Evolutionary conservation across 2,329 filamentous ascomycete genomes (phyloP).

Genomic region (Trichoderma afroharzianum): DNA sequence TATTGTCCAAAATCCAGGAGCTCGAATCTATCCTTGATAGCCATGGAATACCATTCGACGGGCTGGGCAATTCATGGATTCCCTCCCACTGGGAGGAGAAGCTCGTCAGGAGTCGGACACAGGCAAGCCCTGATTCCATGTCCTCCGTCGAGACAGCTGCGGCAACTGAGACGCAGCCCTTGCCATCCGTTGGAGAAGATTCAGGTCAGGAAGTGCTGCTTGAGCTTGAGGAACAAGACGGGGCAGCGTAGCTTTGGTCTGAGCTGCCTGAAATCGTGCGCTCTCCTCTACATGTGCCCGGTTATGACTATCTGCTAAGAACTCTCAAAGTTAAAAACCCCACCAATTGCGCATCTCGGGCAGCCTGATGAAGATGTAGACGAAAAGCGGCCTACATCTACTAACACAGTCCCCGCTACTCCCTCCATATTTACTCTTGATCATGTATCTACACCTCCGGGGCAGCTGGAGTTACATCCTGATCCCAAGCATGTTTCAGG

Average conservation of each 20-base stretch:
- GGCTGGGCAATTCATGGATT: not conserved
- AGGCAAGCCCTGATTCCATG: not conserved
- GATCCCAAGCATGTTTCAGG: constrained; percentile 60
- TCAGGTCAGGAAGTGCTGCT: too few species aligned
- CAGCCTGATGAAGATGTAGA: not conserved
- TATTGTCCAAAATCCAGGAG: not conserved
- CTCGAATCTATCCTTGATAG: not conserved
- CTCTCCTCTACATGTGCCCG: not conserved
- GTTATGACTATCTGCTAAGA: not conserved
- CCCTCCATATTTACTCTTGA: not conserved
- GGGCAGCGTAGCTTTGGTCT: not conserved
- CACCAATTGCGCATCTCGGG: not conserved
- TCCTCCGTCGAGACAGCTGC: not conserved
- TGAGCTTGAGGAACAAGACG: not conserved
- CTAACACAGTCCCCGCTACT: not conserved
- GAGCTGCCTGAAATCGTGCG: not conserved
- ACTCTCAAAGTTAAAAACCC: not conserved
- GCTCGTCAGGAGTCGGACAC: not conserved
- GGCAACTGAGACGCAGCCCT: not conserved
- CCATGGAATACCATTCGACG: constrained; percentile 5
- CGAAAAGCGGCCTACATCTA: not conserved
- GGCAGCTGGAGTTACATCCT: constrained; percentile 48
- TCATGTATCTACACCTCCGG: not conserved
- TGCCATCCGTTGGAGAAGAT: not conserved
- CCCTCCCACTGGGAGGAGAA: constrained; percentile 1